phyloP scores from a whole-genome alignment of 2,329 filamentous ascomycete species.

The Colletotrichum sp. region DNA sequence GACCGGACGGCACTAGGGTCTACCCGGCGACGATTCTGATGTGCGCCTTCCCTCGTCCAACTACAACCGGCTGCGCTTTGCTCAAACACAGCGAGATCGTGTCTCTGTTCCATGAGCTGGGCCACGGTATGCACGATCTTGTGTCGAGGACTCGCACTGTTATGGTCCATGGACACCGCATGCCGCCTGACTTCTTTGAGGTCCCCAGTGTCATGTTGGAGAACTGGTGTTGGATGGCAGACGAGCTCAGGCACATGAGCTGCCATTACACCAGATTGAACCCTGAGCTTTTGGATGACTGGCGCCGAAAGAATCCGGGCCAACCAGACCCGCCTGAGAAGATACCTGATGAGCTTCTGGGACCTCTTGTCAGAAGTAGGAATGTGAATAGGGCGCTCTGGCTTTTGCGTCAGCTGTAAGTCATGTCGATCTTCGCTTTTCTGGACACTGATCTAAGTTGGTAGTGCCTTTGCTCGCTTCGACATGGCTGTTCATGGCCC shows the following conservation, averaged over 20 bases:
- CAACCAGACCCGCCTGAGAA: not conserved
- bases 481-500: not conserved
- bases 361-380: not conserved
- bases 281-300: not conserved
- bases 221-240: not conserved
- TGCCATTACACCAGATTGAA: not conserved
- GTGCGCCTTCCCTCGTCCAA: not conserved
- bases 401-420: not conserved
- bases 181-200: not conserved
- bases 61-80: not conserved
- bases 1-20: fast-evolving
- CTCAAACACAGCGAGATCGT: not conserved
- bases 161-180: not conserved
- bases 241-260: not conserved
- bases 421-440: fast-evolving
- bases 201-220: not conserved
- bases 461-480: not conserved
- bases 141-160: not conserved
- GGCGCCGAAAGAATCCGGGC: not conserved
- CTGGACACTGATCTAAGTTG: not conserved
- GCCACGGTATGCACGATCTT: not conserved
- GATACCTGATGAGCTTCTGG: not conserved
- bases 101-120: not conserved
- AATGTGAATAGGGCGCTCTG: not conserved
- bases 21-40: not conserved